Evolutionary conservation across 2,329 filamentous ascomycete genomes (phyloP), one percentile per base, ranked within the genome.

Genomic region (Cordyceps fumosorosea): DNA sequence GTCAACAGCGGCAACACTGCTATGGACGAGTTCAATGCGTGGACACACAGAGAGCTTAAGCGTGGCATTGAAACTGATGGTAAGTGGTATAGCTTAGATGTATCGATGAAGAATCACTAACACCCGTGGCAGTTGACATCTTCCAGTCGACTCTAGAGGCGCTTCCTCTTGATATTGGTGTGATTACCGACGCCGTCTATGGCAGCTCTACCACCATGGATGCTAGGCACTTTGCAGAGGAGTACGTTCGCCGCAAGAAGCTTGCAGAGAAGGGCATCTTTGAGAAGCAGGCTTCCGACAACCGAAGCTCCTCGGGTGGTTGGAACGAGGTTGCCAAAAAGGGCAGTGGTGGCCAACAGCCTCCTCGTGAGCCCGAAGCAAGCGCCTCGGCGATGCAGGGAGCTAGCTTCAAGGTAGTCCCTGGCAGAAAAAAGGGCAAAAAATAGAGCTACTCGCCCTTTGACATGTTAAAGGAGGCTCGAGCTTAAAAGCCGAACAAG

Each of bases 241-340:
- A 99, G 74, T 99, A 95, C 71, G 85, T 98, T 63, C 89, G 93
- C 40, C 92, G 93, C 69, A 93, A 93, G 77, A 96, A 90, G 81
- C 84, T 96, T 1, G 93, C 95, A 0, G 93, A 98, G 68, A 95
- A 93, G 78, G 95, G 95, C 45, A 84, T 97, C 47, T 81, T 96
- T 20, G 89, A 92, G 73, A 88, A 90, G 69, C 84, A 89, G 60
- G 81, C 85, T 18, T 80, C 83, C 54, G 82, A 85, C 3, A 81
- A 79, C 65, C 71, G 81, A 70, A 62, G 74, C 69, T 64, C 78
- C 74, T 66, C 76, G 29, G 87, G 90, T 61, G 93, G 93, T 22
- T 99, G 95, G 95, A 96, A 84, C 68, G 95, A 98, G 77, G 95
- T 99, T 58, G 95, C 95, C 1, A 98, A 98, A 87, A 97, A 97